Evolutionary conservation across 768 basidiomycete genomes (phyloP).

Genomic region (Tephrocybe sp.): DNA sequence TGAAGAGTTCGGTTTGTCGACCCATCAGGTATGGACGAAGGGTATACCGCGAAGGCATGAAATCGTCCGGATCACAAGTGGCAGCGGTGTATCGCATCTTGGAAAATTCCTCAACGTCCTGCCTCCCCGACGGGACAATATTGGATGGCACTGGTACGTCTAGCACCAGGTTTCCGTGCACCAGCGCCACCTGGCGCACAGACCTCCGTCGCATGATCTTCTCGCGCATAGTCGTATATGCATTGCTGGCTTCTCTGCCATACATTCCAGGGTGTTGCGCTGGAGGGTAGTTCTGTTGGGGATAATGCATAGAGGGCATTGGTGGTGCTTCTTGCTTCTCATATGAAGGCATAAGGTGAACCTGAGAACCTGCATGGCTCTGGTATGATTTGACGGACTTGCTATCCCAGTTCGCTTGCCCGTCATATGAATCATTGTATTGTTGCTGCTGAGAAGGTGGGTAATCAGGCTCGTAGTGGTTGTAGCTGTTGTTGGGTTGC

Average conservation of each 20-base stretch:
- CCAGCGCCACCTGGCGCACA: constrained; percentile 75
- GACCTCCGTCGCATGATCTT: constrained; percentile 83
- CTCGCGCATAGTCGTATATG: constrained; percentile 70
- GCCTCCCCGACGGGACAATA: constrained; percentile 69
- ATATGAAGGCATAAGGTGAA: constrained; percentile 62
- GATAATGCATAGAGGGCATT: constrained; percentile 55
- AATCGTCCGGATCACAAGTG: constrained; percentile 89
- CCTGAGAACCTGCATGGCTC: constrained; percentile 70
- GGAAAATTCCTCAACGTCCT: constrained; percentile 68
- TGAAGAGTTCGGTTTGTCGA: constrained; percentile 88
- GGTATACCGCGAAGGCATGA: constrained; percentile 75
- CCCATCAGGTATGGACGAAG: constrained; percentile 77
- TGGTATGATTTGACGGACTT: constrained; percentile 62
- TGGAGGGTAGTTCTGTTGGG: constrained; percentile 60
- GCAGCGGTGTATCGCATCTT: constrained; percentile 89
- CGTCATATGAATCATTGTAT: constrained; percentile 43
- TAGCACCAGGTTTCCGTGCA: constrained; percentile 82
- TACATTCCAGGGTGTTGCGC: constrained; percentile 47
- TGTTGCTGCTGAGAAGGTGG: constrained; percentile 28
- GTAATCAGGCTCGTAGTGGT: constrained; percentile 32
- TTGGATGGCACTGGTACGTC: constrained; percentile 80
- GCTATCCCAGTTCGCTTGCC: constrained; percentile 45
- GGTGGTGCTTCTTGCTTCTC: constrained; percentile 54
- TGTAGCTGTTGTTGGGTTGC: constrained; percentile 25
- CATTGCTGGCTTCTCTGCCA: constrained; percentile 43